Percentiles rank a stretch among this genome's conserved stretches.
These are phyloP conservation scores for Acrasis kona DNA, from an alignment of 78 protist species.

Conservation along the genomic window DNA sequence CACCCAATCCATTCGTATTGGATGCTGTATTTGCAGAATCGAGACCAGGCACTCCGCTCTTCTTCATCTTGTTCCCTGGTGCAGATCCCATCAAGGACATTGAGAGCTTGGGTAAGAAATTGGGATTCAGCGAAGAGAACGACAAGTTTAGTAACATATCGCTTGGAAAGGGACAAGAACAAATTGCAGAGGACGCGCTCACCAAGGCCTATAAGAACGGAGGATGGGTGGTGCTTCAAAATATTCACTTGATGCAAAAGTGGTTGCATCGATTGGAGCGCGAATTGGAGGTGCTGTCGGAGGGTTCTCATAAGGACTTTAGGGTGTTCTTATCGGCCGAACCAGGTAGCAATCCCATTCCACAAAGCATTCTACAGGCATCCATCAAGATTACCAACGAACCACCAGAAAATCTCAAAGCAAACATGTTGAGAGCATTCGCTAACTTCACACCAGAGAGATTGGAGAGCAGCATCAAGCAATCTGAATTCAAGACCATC, in stretches of 20 bases:
- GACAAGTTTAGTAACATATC: conserved; percentile 44
- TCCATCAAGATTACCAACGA: conserved; percentile 84
- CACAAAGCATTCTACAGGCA: conserved; percentile 54
- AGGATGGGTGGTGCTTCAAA: conserved; percentile 75
- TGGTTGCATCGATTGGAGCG: conserved; percentile 64
- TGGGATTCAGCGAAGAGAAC: conserved; percentile 25
- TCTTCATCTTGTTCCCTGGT: conserved; percentile 85
- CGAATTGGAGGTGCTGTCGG: conserved; percentile 5
- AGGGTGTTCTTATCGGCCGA: conserved; percentile 73
- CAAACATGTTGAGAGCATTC: conserved; percentile 45
- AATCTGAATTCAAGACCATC: conserved; percentile 50
- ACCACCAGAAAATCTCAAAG: conserved; percentile 70
- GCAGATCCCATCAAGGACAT: conserved; percentile 68
- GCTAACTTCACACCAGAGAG: conserved; percentile 36
- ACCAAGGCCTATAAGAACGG: conserved; percentile 8
- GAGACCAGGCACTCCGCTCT: conserved; percentile 39
- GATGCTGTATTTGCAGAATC: conserved; percentile 33
- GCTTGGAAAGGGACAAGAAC: conserved; percentile 87
- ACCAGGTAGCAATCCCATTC: conserved; percentile 38
- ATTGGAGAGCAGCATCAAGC: conserved; percentile 41
- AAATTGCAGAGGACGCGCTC: conserved; percentile 48
- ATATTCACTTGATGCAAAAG: conserved; percentile 60
- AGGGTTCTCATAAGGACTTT: conserved; percentile 15
- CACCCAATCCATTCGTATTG: conserved; percentile 5
- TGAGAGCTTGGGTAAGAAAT: conserved; percentile 35